Evolutionary conservation across 2,329 filamentous ascomycete genomes (phyloP).

Genomic region (Phaeosphaeriaceae sp.): DNA sequence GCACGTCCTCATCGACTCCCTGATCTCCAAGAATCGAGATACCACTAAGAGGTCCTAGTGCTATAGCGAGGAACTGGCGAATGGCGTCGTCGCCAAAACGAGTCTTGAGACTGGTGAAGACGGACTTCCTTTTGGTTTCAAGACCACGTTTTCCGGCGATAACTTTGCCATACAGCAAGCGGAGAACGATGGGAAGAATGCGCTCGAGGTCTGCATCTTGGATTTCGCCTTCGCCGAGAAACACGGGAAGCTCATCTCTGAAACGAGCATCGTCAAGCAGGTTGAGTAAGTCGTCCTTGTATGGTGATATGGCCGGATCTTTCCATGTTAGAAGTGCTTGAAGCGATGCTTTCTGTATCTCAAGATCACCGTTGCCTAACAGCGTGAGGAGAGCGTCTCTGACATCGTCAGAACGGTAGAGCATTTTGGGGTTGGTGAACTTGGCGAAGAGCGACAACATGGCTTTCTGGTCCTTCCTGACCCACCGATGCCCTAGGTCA

Average conservation of each 20-base stretch:
- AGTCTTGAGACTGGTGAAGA: slow-evolving; percentile 76
- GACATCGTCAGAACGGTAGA: slow-evolving; percentile 80
- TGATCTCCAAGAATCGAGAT: slow-evolving; percentile 65
- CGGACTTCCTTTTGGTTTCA: slow-evolving; percentile 75
- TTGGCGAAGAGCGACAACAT: slow-evolving; percentile 83
- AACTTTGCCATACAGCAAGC: slow-evolving; percentile 87
- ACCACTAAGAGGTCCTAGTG: slow-evolving; percentile 73
- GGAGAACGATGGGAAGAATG: slow-evolving; percentile 85
- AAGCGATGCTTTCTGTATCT: slow-evolving; percentile 85
- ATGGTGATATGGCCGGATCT: slow-evolving; percentile 74
- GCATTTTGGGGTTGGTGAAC: slow-evolving; percentile 84
- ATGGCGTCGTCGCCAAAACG: slow-evolving; percentile 78
- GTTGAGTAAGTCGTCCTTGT: slow-evolving; percentile 85
- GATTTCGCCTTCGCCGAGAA: slow-evolving; percentile 76
- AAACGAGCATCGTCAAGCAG: slow-evolving; percentile 90
- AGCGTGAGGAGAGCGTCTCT: slow-evolving; percentile 77
- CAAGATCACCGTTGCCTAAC: slow-evolving; percentile 85
- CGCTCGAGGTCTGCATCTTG: slow-evolving; percentile 74
- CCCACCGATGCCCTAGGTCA: slow-evolving; percentile 61
- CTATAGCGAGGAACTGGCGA: slow-evolving; percentile 82
- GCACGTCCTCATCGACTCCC: slow-evolving; percentile 55
- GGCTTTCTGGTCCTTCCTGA: slow-evolving; percentile 80
- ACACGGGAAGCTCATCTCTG: slow-evolving; percentile 90
- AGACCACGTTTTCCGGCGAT: slow-evolving; percentile 85
- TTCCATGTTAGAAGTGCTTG: slow-evolving; percentile 93